Evolutionary conservation across 2,329 filamentous ascomycete species (phyloP).

Genomic region (Aureobasidium sp.): DNA sequence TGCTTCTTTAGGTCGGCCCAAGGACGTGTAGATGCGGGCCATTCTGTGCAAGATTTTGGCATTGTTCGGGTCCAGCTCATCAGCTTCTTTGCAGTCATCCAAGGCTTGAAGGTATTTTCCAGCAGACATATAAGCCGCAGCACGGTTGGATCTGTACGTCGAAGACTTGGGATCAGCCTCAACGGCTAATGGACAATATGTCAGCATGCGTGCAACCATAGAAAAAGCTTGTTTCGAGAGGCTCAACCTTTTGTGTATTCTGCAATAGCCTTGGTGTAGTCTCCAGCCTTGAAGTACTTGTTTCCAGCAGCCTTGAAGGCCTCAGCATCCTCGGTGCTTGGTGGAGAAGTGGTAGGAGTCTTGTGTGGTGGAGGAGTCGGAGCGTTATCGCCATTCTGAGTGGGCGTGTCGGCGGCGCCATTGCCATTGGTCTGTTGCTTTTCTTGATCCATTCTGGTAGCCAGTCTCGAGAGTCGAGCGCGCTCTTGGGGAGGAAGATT

Average conservation of each 20-base stretch:
- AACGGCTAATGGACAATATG: constrained; percentile 53
- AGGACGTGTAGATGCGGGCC: constrained; percentile 78
- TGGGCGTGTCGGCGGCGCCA: constrained; percentile 66
- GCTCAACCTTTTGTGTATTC: constrained; percentile 84
- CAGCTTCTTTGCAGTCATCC: constrained; percentile 75
- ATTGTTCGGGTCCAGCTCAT: constrained; percentile 77
- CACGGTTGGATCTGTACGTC: constrained; percentile 90
- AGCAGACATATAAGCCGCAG: constrained; percentile 87
- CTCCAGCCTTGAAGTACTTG: constrained; percentile 92
- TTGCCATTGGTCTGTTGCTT: constrained; percentile 53
- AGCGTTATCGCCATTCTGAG: constrained; percentile 40
- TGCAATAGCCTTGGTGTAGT: constrained; percentile 78
- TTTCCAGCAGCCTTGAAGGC: constrained; percentile 88
- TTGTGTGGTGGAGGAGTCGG: constrained; percentile 67
- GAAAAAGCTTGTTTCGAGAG: neutral
- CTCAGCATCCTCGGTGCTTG: constrained; percentile 61
- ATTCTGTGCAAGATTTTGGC: constrained; percentile 81
- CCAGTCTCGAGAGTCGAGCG: constrained; percentile 63
- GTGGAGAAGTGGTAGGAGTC: constrained; percentile 39
- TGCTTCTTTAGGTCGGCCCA: constrained; percentile 82
- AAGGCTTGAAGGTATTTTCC: constrained; percentile 70
- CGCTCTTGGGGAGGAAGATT: constrained; percentile 87
- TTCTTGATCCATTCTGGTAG: constrained; percentile 22
- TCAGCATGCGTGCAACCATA: constrained; percentile 18
- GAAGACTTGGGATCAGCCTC: constrained; percentile 76